phyloP scores from a whole-genome alignment of 1,284 basidiomycete genomes.

The Ceratobasidium sp. region DNA sequence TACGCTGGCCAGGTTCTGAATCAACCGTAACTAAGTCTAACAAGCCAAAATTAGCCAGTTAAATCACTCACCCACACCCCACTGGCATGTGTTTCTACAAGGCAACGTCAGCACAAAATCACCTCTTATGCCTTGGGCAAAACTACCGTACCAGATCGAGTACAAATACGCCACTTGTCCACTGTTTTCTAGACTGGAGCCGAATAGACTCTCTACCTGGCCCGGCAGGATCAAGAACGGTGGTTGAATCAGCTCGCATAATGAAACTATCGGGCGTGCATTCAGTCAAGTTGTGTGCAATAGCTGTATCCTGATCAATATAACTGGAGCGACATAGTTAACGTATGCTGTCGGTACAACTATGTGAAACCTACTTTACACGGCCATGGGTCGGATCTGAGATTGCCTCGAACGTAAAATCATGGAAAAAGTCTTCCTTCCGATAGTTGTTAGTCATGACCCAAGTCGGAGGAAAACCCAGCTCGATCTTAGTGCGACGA shows the following conservation, averaged over 20 bases:
- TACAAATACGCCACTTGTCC: slow-evolving; percentile 34
- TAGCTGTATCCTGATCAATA: slow-evolving; percentile 42
- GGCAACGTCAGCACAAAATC: too few species aligned
- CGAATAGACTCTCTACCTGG: slow-evolving; percentile 42
- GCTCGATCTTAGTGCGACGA: not conserved
- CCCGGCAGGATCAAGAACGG: slow-evolving; percentile 39
- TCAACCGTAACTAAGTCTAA: not conserved
- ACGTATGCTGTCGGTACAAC: slow-evolving; percentile 52
- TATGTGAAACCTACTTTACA: slow-evolving; percentile 47
- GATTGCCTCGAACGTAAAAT: slow-evolving; percentile 61
- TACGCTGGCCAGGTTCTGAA: slow-evolving; percentile 63
- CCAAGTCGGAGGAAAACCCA: not conserved
- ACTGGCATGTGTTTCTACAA: slow-evolving; percentile 47
- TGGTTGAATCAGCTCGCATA: slow-evolving; percentile 44
- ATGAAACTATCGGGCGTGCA: slow-evolving; percentile 39
- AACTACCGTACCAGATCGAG: slow-evolving; percentile 20
- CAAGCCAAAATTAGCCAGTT: not conserved
- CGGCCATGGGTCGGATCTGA: slow-evolving; percentile 59
- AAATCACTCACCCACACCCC: slow-evolving; percentile 45
- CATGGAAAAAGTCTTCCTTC: slow-evolving; percentile 59
- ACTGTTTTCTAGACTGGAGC: slow-evolving; percentile 40
- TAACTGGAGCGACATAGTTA: slow-evolving; percentile 41
- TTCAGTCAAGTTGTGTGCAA: slow-evolving; percentile 41
- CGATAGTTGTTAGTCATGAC: slow-evolving; percentile 52
- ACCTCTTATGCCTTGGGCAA: slow-evolving; percentile 33